A percentile compares a stretch with the other conserved stretches of the same genome.
phyloP scores from a whole-genome alignment of 2,329 filamentous ascomycete genomes.

The Microsporum canis region DNA sequence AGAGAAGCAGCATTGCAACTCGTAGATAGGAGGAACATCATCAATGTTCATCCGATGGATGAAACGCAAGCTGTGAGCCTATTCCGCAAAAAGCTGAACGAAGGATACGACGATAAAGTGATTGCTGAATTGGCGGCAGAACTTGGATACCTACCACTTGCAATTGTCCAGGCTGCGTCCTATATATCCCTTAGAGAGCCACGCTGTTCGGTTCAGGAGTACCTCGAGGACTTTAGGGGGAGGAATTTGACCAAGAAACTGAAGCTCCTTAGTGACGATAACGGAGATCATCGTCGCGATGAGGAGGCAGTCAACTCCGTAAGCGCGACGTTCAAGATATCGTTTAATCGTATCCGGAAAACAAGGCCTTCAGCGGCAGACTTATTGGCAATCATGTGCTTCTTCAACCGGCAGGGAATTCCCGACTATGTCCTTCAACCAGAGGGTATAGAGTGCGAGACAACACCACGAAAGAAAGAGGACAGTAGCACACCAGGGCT shows the following conservation, averaged over 20 bases:
- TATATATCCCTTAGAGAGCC: slow-evolving; percentile 17
- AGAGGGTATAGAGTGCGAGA: slow-evolving; percentile 1
- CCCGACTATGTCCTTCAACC: slow-evolving; percentile 16
- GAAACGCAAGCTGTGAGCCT: slow-evolving; percentile 6
- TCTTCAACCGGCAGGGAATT: slow-evolving; percentile 21
- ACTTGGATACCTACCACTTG: slow-evolving; percentile 24
- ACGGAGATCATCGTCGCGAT: slow-evolving; percentile 18
- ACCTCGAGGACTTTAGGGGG: slow-evolving; percentile 11
- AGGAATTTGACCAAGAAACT: slow-evolving; percentile 17
- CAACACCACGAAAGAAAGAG: not conserved
- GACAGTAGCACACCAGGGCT: slow-evolving; percentile 6
- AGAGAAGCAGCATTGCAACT: slow-evolving; percentile 6
- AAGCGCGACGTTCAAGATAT: slow-evolving; percentile 26
- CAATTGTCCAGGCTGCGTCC: slow-evolving; percentile 21
- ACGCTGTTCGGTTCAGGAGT: slow-evolving; percentile 14
- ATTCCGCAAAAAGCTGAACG: slow-evolving; percentile 15
- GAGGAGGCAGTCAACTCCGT: slow-evolving; percentile 22
- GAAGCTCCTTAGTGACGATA: slow-evolving; percentile 16
- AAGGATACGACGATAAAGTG: slow-evolving; percentile 10
- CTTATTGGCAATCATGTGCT: slow-evolving; percentile 23
- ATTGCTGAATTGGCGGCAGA: slow-evolving; percentile 20
- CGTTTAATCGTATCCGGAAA: slow-evolving; percentile 22
- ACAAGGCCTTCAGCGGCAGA: slow-evolving; percentile 15
- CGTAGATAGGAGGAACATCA: slow-evolving; percentile 10
- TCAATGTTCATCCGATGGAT: slow-evolving; percentile 11